phyloP scores from a whole-genome alignment of 176 grass and related monocot species.

The Bothriochloa decipiens region DNA sequence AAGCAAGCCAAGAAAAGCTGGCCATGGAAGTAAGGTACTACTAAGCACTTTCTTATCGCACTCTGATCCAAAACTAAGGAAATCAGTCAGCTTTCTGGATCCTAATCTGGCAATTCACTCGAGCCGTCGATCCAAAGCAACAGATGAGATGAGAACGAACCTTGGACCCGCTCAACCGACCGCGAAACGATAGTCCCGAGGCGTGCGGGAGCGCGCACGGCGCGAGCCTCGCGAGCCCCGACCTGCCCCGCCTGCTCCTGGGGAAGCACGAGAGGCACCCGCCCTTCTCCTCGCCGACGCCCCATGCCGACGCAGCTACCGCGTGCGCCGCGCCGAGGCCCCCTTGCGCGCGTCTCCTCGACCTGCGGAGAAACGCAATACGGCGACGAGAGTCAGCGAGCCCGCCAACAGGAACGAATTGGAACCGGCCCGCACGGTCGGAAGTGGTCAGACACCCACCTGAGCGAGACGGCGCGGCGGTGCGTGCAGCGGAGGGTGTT shows the following conservation, averaged over 20 bases:
- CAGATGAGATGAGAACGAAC: slow-evolving; percentile 33
- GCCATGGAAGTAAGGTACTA: slow-evolving; percentile 15
- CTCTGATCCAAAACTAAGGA: not conserved
- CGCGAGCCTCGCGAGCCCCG: slow-evolving; percentile 43
- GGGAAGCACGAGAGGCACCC: slow-evolving; percentile 61
- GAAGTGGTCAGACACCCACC: slow-evolving; percentile 1
- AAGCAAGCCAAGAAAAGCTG: slow-evolving; percentile 11
- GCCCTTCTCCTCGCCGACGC: slow-evolving; percentile 26
- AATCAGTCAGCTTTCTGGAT: not conserved
- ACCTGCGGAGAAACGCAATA: slow-evolving; percentile 38
- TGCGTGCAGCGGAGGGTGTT: slow-evolving; percentile 47
- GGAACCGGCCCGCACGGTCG: too few species aligned
- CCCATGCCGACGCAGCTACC: slow-evolving; percentile 2
- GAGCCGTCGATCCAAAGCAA: not conserved
- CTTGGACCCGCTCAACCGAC: slow-evolving; percentile 36
- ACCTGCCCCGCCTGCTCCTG: slow-evolving; percentile 38
- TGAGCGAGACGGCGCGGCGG: slow-evolving; percentile 35
- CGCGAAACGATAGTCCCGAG: slow-evolving; percentile 32
- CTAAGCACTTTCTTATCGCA: not conserved
- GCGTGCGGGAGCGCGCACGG: slow-evolving; percentile 60
- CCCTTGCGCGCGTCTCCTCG: slow-evolving; percentile 38
- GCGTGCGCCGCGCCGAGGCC: not conserved
- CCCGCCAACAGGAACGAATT: not conserved
- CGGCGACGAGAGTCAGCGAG: slow-evolving; percentile 30
- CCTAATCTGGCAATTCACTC: not conserved